Evolutionary conservation across 495 filamentous ascomycete genomes (phyloP).

Genomic region (Annulohypoxylon nitens): DNA sequence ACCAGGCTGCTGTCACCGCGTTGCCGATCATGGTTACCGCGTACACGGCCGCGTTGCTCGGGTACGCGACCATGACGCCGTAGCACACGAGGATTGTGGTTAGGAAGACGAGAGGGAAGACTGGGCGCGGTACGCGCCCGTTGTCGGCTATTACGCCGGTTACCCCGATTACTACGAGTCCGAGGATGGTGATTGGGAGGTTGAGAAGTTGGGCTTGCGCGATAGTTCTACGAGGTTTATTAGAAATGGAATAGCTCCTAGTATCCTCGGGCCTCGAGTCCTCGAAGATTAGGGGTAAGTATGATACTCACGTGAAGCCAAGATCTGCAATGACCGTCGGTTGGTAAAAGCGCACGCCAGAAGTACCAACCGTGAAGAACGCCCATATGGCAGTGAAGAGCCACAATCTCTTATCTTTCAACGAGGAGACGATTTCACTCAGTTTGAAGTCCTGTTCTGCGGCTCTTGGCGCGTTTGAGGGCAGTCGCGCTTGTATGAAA

Average conservation of each 20-base stretch:
- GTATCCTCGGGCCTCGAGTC: not conserved
- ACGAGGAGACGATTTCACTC: slow-evolving; percentile 49
- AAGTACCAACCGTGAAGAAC: slow-evolving; percentile 58
- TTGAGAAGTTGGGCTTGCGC: slow-evolving; percentile 57
- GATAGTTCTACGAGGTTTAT: slow-evolving; percentile 48
- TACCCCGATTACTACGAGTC: slow-evolving; percentile 55
- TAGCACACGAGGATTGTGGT: slow-evolving; percentile 59
- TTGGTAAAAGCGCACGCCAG: slow-evolving; percentile 60
- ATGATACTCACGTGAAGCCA: slow-evolving; percentile 55
- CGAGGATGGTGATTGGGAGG: slow-evolving; percentile 55
- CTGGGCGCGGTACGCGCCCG: slow-evolving; percentile 56
- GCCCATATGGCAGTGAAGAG: slow-evolving; percentile 58
- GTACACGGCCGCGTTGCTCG: slow-evolving; percentile 56
- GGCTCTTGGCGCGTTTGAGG: slow-evolving; percentile 55
- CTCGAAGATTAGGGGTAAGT: not conserved
- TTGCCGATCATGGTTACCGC: slow-evolving; percentile 58
- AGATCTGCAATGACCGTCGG: slow-evolving; percentile 60
- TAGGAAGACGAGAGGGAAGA: slow-evolving; percentile 59
- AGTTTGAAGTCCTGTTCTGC: slow-evolving; percentile 56
- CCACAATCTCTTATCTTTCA: slow-evolving; percentile 55
- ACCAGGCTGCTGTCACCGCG: slow-evolving; percentile 56
- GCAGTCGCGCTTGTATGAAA: slow-evolving; percentile 60
- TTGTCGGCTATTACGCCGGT: slow-evolving; percentile 58
- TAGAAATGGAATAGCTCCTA: not conserved
- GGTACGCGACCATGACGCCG: slow-evolving; percentile 57